Conservation (phyloP, 78 protist species). For the Guillardia theta region DNA sequence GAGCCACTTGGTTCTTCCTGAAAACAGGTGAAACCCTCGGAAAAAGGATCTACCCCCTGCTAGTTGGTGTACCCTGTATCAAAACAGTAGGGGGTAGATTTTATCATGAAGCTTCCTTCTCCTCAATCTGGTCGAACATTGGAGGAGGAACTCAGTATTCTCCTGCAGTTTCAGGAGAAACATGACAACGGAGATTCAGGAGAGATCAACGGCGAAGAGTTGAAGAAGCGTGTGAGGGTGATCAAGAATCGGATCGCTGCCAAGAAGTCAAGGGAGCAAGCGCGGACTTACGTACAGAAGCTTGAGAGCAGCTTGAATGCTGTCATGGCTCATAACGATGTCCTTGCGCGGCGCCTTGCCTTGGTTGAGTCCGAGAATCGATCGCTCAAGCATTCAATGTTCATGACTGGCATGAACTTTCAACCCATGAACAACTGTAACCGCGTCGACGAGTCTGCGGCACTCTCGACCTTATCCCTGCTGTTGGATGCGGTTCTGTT, state of each 20-base stretch:
- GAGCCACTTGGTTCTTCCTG: no score
- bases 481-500: constrained; percentile 9
- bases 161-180: no score
- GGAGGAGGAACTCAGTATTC: background rate
- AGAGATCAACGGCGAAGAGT: background rate
- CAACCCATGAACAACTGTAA: background rate
- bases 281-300: background rate
- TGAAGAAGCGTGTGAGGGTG: background rate
- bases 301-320: background rate
- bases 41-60: no score
- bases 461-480: background rate
- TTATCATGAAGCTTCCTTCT: no score
- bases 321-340: background rate
- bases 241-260: constrained; percentile 9
- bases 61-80: no score
- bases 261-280: constrained; percentile 35
- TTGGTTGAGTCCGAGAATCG: background rate
- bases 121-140: no score
- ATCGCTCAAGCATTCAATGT: background rate
- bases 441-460: background rate
- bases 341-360: constrained; percentile 33
- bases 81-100: no score
- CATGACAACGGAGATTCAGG: background rate
- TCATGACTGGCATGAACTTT: background rate
- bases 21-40: no score